Evolutionary conservation across 2,329 filamentous ascomycete species (phyloP).

Genomic region (Colletotrichum orchidophilum): DNA sequence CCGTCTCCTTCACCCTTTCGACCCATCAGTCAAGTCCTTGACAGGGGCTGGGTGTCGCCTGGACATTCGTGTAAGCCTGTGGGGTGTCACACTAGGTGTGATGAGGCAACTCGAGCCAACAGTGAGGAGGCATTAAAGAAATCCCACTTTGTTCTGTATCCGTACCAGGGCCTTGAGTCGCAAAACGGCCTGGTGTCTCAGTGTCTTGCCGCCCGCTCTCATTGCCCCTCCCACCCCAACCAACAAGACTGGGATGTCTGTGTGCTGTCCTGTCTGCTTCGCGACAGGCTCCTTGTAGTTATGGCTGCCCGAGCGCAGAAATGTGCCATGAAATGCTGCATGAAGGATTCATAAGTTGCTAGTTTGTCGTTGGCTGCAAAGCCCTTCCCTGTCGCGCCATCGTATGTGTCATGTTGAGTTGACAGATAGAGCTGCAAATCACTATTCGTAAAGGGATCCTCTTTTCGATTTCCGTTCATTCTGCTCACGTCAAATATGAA

Average conservation of each 20-base stretch:
- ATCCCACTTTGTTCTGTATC: constrained; percentile 16
- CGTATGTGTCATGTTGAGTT: constrained; percentile 29
- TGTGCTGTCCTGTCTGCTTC: constrained; percentile 17
- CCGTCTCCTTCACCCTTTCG: constrained; percentile 2
- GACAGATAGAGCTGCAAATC: not conserved
- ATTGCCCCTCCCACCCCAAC: constrained; percentile 17
- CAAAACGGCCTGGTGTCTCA: constrained; percentile 35
- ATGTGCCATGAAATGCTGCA: not conserved
- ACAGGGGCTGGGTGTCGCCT: constrained; percentile 3
- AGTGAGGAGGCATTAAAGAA: constrained; percentile 19
- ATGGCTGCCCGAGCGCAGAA: constrained; percentile 16
- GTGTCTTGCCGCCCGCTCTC: constrained; percentile 21
- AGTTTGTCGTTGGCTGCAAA: constrained; percentile 4
- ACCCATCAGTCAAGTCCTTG: constrained; percentile 1
- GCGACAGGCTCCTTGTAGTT: constrained; percentile 13
- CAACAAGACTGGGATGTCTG: constrained; percentile 1
- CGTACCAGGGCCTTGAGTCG: constrained; percentile 25
- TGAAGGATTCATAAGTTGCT: constrained; percentile 12
- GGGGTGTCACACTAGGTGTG: constrained; percentile 1
- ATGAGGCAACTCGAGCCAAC: constrained; percentile 16
- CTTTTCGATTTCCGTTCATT: not conserved
- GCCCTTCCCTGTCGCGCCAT: constrained; percentile 2
- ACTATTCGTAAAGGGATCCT: not conserved
- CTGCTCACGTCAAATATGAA: constrained; percentile 2
- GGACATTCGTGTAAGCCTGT: not conserved